Evolutionary conservation across 148 eudicot species (phyloP).

Genomic region (Beta vulgaris): DNA sequence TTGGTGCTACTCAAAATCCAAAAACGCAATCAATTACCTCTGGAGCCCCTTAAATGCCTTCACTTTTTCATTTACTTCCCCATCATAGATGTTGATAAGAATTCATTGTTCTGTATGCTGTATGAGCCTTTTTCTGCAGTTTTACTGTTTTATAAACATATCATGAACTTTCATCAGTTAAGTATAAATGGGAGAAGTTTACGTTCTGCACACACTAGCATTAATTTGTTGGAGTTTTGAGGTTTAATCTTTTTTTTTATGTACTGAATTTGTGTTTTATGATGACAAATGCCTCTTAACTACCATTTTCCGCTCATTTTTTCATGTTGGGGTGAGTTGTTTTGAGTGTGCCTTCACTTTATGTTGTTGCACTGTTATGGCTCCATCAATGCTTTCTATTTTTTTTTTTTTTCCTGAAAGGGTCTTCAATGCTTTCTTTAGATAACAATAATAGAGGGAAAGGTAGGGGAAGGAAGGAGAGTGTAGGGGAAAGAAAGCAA

Average conservation of each 20-base stretch:
- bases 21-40: neutral
- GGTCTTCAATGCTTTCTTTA: too few relatives aligned
- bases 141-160: neutral
- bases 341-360: neutral
- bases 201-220: neutral
- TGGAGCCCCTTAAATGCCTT: neutral
- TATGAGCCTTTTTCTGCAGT: neutral
- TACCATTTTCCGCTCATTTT: neutral
- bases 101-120: neutral
- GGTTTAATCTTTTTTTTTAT: neutral
- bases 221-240: neutral
- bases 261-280: neutral
- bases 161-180: neutral
- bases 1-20: too few relatives aligned
- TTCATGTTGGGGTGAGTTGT: neutral
- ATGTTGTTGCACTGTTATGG: neutral
- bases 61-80: neutral
- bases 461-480: too few relatives aligned
- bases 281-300: neutral
- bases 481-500: too few relatives aligned
- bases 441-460: too few relatives aligned
- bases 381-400: neutral
- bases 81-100: neutral
- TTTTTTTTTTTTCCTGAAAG: neutral
- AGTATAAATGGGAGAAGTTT: too few relatives aligned